phyloP scores from a whole-genome alignment of 805 yeast species.

The Candida manassasensis region DNA sequence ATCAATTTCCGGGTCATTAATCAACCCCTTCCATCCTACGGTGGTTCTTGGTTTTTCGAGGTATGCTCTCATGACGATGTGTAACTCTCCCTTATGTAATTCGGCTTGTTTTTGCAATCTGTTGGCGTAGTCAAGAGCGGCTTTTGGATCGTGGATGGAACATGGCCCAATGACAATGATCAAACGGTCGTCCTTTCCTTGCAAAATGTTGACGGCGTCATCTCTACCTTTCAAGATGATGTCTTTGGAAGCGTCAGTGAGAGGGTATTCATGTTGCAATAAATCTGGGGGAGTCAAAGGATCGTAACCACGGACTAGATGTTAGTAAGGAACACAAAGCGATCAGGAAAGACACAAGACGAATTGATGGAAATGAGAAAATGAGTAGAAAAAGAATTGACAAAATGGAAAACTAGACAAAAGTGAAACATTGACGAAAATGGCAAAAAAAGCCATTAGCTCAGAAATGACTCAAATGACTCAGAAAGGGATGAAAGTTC shows the following conservation, averaged over 20 bases:
- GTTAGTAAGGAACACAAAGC: too few relatives aligned
- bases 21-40: constrained; percentile 98
- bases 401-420: too few relatives aligned
- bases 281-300: constrained; percentile 95
- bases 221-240: constrained; percentile 74
- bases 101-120: constrained; percentile 56
- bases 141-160: constrained; percentile 89
- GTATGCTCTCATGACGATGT: constrained; percentile 95
- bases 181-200: constrained; percentile 82
- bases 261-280: constrained; percentile 79
- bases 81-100: constrained; percentile 66
- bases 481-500: too few relatives aligned
- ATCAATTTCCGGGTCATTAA: constrained; percentile 95
- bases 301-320: constrained; percentile 68
- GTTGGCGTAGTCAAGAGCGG: constrained; percentile 85
- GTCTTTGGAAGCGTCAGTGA: constrained; percentile 53
- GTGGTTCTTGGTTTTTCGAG: constrained; percentile 97
- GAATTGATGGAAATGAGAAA: too few relatives aligned
- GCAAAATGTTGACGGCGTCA: constrained; percentile 63
- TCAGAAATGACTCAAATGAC: too few relatives aligned
- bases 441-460: too few relatives aligned
- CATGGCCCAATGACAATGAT: constrained; percentile 95
- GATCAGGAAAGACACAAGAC: too few relatives aligned
- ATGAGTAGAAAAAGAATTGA: too few relatives aligned
- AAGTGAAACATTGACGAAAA: too few relatives aligned